phyloP scores from a whole-genome alignment of 768 basidiomycete species.

The Mycena indigotica region DNA sequence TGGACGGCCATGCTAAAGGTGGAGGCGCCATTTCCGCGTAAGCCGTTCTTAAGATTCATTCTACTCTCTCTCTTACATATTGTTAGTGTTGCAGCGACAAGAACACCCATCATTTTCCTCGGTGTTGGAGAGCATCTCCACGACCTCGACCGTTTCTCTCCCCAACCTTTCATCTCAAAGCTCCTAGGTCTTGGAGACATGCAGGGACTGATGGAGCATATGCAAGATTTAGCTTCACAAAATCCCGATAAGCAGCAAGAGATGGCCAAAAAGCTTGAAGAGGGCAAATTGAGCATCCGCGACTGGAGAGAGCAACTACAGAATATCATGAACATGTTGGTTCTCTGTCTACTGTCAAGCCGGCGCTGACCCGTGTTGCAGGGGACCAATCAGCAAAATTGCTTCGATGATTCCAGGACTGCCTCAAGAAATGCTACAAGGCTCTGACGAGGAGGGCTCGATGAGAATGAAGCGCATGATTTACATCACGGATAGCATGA shows the following conservation, averaged over 20 bases:
- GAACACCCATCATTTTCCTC: slow-evolving; percentile 97
- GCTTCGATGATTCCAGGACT: slow-evolving; percentile 99
- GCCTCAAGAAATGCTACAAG: slow-evolving; percentile 86
- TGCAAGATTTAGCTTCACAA: slow-evolving; percentile 92
- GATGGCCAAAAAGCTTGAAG: slow-evolving; percentile 95
- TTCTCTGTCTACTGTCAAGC: slow-evolving; percentile 16
- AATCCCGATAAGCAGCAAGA: slow-evolving; percentile 98
- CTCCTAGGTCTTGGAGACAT: slow-evolving; percentile 94
- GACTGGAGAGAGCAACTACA: slow-evolving; percentile 98
- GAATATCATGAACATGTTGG: slow-evolving; percentile 96
- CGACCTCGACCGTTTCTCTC: slow-evolving; percentile 94
- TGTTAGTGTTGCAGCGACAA: slow-evolving; percentile 91
- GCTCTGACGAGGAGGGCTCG: slow-evolving; percentile 91
- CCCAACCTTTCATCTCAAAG: slow-evolving; percentile 97
- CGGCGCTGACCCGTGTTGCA: slow-evolving; percentile 34
- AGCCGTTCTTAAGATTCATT: slow-evolving; percentile 33
- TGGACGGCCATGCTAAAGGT: slow-evolving; percentile 99
- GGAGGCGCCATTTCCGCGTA: slow-evolving; percentile 99
- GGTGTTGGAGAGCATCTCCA: slow-evolving; percentile 98
- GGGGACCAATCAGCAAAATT: slow-evolving; percentile 99
- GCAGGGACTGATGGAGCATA: slow-evolving; percentile 96
- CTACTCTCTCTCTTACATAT: slow-evolving; percentile 11
- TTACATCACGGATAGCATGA: slow-evolving; percentile 99
- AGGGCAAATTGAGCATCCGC: slow-evolving; percentile 94
- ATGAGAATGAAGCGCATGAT: slow-evolving; percentile 95